phyloP scores from a whole-genome alignment of 129 eudicot genomes.

The Rutidosis leptorrhynchoides region DNA sequence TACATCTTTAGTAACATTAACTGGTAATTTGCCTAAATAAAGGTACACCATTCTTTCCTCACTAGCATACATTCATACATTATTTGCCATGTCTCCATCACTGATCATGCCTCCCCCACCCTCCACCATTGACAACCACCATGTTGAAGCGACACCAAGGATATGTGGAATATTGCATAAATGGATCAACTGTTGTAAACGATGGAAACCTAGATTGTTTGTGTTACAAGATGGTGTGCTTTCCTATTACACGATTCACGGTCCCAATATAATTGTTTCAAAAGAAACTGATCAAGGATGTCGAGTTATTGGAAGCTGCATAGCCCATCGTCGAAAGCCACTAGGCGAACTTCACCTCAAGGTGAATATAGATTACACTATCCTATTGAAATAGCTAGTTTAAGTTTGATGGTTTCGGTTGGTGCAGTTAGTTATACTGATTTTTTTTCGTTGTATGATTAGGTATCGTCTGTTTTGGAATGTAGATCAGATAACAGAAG shows the following conservation, averaged over 20 bases:
- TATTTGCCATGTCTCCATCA: slow-evolving; percentile 38
- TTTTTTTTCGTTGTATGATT: background rate
- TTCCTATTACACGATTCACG: slow-evolving; percentile 56
- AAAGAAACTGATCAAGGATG: slow-evolving; percentile 47
- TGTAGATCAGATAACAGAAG: slow-evolving; percentile 56
- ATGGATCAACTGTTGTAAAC: slow-evolving; percentile 60
- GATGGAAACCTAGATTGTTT: slow-evolving; percentile 70
- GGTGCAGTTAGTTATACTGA: background rate
- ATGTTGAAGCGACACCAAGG: slow-evolving; percentile 21
- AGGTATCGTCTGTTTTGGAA: slow-evolving; percentile 56
- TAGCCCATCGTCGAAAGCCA: slow-evolving; percentile 41
- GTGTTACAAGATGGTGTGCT: slow-evolving; percentile 66
- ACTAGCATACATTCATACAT: slow-evolving; percentile 38
- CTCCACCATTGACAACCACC: slow-evolving; percentile 21
- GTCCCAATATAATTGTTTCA: slow-evolving; percentile 39
- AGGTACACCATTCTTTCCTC: slow-evolving; percentile 15
- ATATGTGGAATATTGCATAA: slow-evolving; percentile 21
- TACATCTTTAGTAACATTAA: background rate
- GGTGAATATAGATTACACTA: slow-evolving; percentile 21
- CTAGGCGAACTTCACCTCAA: slow-evolving; percentile 65
- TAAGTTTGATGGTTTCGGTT: background rate
- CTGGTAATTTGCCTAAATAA: slow-evolving; percentile 9
- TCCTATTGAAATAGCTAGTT: background rate
- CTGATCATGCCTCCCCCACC: slow-evolving; percentile 20
- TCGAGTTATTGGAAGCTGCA: slow-evolving; percentile 47